Base-by-base conservation (phyloP, 257 asterid species). In the Echites panduratus region DNA sequence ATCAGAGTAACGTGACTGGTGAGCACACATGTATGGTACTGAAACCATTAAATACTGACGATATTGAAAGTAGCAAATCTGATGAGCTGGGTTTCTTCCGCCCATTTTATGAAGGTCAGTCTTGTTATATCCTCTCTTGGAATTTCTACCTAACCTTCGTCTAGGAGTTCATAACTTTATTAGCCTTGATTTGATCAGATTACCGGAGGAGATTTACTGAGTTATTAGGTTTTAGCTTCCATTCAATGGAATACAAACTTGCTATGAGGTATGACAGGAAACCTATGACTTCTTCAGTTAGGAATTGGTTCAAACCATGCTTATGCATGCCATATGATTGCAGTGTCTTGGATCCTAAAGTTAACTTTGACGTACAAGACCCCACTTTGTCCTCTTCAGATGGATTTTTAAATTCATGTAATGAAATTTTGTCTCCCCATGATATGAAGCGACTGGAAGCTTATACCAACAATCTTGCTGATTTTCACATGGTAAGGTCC, bases 21-120 rank as follows among this genome's bases (percentile, higher is more conserved):
- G 99, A 94, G 78, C 88, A 94, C 74, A 83, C 95, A 40, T 91
- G 98, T 85, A 94, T 94, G 99, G 81, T 89, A 78, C 81, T 94
- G 84, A 89, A 83, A 85, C 85, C 98, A 63, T 80, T 94, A 69
- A 87, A 84, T 57, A 86, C 79, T 78, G 97, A 91, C 75, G 98
- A 89, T 41, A 86, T 91, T 77, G 91, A 91, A 82, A 84, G 85
- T 61, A 73, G 69, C 80, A 90, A 77, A 53, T 84, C 89, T 0
- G 90, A 86, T 78, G 79, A 78, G 43, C 86, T 89, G 89, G 90
- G 90, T 54, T 92, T 89, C 83, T 79, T 89, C 71, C 86, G 89
- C 76, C 95, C 89, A 41, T 89, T 80, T 58, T 86, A 85, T 81
- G 88, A 82, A 86, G 95, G 98, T 93, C 40, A 47, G 68, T 48